A percentile compares a stretch with the other conserved stretches of the same genome.
Evolutionary conservation across 768 basidiomycete species (phyloP).

Genomic region (Tricholoma terreum): DNA sequence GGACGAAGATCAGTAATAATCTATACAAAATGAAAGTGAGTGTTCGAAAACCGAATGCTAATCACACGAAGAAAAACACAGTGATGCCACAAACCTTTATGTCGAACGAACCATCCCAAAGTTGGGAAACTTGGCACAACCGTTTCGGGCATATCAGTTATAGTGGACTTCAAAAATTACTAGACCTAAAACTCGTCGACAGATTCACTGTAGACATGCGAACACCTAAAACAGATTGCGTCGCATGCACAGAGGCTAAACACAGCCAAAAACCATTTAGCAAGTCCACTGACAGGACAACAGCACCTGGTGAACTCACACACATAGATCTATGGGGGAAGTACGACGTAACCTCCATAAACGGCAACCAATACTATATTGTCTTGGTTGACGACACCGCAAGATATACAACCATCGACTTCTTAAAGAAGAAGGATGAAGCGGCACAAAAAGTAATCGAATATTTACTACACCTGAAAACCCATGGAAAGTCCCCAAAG

Average conservation of each 20-base stretch:
- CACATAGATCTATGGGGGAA: background rate
- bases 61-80: background rate
- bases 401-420: background rate
- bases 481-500: background rate
- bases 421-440: background rate
- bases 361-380: slow-evolving; percentile 6
- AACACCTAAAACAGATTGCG: background rate
- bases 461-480: background rate
- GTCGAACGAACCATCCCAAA: background rate
- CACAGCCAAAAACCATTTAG: background rate
- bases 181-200: background rate
- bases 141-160: background rate
- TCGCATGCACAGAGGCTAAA: background rate
- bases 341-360: background rate
- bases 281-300: background rate
- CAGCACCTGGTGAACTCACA: slow-evolving; percentile 5
- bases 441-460: background rate
- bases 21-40: background rate
- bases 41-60: background rate
- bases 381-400: background rate
- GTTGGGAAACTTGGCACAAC: slow-evolving; percentile 1
- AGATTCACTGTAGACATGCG: background rate
- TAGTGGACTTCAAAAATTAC: background rate
- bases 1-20: background rate
- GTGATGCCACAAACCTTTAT: background rate